Evolutionary conservation across 805 yeast species (phyloP).

Genomic region (Suhomyces sp.): DNA sequence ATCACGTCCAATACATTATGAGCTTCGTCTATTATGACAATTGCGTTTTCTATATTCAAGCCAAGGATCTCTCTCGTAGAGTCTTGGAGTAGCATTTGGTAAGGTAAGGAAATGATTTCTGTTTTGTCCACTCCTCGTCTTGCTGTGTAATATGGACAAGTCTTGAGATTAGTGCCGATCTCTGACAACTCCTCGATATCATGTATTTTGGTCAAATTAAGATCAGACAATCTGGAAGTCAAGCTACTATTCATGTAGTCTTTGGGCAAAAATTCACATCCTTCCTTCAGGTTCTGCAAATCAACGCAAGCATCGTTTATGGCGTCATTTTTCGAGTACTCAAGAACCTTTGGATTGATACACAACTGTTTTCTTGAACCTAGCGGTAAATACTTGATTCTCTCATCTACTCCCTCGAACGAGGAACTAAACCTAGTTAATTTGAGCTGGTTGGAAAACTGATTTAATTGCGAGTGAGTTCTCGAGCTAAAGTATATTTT

Average conservation of each 20-base stretch:
- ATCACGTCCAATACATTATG: constrained; percentile 83
- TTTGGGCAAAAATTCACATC: constrained; percentile 26
- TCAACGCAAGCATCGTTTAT: constrained; percentile 84
- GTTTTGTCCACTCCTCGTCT: constrained; percentile 54
- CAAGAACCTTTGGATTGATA: constrained; percentile 60
- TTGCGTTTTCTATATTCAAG: constrained; percentile 56
- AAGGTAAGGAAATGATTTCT: constrained; percentile 82
- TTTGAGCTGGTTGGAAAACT: constrained; percentile 70
- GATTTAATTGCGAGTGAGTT: constrained; percentile 86
- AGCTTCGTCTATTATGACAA: constrained; percentile 88
- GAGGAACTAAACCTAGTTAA: constrained; percentile 66
- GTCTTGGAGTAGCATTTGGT: constrained; percentile 68
- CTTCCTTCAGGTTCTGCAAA: constrained; percentile 43
- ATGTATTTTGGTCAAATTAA: constrained; percentile 52
- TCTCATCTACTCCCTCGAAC: constrained; percentile 44
- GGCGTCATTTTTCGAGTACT: constrained; percentile 41
- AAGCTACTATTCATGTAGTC: constrained; percentile 32
- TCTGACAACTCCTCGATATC: constrained; percentile 77
- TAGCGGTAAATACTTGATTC: constrained; percentile 64
- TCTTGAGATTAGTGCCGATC: constrained; percentile 53
- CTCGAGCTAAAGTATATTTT: constrained; percentile 73
- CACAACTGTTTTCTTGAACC: constrained; percentile 88
- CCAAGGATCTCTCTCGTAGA: constrained; percentile 58
- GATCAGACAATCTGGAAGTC: constrained; percentile 47
- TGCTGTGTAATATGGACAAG: constrained; percentile 83